phyloP scores from a whole-genome alignment of 148 eudicot species.

The Pouteria glomerata region DNA sequence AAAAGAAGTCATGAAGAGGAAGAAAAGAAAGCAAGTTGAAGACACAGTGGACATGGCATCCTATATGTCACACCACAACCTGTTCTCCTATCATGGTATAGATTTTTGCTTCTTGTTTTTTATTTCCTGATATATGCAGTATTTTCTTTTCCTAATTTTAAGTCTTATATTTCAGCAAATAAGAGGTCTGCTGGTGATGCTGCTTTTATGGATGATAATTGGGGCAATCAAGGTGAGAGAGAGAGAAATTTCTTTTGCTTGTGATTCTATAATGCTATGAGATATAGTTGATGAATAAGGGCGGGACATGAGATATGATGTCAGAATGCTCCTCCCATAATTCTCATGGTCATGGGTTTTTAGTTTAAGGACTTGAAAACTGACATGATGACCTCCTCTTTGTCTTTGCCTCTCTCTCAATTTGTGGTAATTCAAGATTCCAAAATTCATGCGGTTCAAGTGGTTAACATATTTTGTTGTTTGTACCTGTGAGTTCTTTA shows the following conservation, averaged over 20 bases:
- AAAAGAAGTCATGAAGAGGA: constrained; percentile 45
- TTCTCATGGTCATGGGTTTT: too few species aligned
- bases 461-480: neutral
- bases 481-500: neutral
- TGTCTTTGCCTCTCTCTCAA: too few species aligned
- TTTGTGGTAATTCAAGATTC: too few species aligned
- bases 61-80: constrained; percentile 47
- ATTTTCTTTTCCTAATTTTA: neutral
- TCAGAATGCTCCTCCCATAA: neutral
- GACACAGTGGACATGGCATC: constrained; percentile 41
- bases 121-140: neutral
- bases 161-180: constrained; percentile 43
- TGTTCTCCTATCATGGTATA: constrained; percentile 63
- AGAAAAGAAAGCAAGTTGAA: constrained; percentile 66
- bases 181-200: constrained; percentile 30
- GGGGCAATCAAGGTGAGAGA: constrained; percentile 40
- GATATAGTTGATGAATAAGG: neutral
- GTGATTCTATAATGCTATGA: neutral
- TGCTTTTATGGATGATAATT: constrained; percentile 27
- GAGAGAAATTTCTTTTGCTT: neutral
- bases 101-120: neutral
- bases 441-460: too few species aligned
- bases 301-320: neutral
- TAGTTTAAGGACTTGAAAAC: too few species aligned
- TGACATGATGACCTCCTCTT: too few species aligned